A percentile compares a stretch with the other conserved stretches of the same genome.
phyloP scores from a whole-genome alignment of 495 filamentous ascomycete species.

The Aspergillus cristatus region DNA sequence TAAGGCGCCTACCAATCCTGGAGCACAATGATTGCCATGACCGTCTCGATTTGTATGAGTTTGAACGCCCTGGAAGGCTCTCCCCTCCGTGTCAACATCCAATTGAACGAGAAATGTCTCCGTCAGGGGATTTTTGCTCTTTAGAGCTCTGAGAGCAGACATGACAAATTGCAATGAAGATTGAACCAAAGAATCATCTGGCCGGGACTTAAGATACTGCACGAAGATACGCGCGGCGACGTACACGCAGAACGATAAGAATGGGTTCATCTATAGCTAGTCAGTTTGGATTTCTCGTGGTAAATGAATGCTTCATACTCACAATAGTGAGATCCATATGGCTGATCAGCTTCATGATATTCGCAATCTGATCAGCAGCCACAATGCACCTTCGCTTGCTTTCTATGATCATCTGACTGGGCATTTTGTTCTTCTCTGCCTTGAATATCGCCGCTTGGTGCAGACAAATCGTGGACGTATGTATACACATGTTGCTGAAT shows the following conservation, averaged over 20 bases:
- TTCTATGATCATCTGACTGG: conserved; percentile 67
- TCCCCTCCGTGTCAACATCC: conserved; percentile 79
- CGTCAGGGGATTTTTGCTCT: conserved; percentile 80
- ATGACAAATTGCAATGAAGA: conserved; percentile 86
- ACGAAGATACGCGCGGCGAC: conserved; percentile 92
- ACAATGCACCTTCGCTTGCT: conserved; percentile 91
- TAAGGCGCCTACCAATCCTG: no score
- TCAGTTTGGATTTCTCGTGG: conserved; percentile 14
- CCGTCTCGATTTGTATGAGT: no score
- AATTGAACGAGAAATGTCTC: conserved; percentile 94
- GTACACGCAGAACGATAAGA: conserved; percentile 92
- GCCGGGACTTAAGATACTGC: conserved; percentile 83
- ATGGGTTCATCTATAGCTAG: conserved; percentile 75
- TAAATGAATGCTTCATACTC: conserved; percentile 28
- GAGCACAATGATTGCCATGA: no score
- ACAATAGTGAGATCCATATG: conserved; percentile 80
- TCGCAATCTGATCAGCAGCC: conserved; percentile 89
- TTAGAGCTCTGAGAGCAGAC: conserved; percentile 78
- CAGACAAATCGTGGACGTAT: conserved; percentile 92
- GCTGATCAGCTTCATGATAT: conserved; percentile 90
- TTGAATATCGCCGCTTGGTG: conserved; percentile 98
- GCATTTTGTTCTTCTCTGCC: conserved; percentile 79
- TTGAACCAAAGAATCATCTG: conserved; percentile 71
- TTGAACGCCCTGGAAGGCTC: conserved; percentile 18
- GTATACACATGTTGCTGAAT: conserved; percentile 93